phyloP scores from a whole-genome alignment of 331 rosid species.

The Malus hybrid region DNA sequence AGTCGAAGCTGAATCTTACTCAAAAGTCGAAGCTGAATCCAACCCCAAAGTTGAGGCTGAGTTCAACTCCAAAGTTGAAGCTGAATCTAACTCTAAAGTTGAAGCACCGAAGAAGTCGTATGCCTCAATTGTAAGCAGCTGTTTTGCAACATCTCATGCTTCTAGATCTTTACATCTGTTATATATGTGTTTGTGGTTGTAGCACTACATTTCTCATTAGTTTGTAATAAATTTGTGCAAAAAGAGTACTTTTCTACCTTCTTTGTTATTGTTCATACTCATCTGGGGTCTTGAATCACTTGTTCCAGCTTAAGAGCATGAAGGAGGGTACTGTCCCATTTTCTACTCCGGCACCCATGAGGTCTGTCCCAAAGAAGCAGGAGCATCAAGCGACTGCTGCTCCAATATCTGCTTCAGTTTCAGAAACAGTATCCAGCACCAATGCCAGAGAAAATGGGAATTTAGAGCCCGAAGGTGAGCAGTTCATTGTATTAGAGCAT shows the following conservation, averaged over 20 bases:
- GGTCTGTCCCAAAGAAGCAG: conserved; percentile 35
- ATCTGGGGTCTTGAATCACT: background rate
- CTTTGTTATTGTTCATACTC: background rate
- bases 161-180: background rate
- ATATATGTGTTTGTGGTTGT: background rate
- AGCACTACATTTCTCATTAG: background rate
- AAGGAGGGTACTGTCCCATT: conserved; percentile 38
- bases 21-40: background rate
- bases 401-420: conserved; percentile 23
- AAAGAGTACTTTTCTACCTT: background rate
- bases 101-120: conserved; percentile 75
- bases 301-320: conserved; percentile 52
- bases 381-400: conserved; percentile 37
- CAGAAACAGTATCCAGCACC: conserved; percentile 31
- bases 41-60: conserved; percentile 21
- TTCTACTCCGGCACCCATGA: conserved; percentile 28
- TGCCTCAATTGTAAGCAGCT: conserved; percentile 68
- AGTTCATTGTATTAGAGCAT: background rate
- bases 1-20: background rate
- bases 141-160: conserved; percentile 1
- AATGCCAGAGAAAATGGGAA: conserved; percentile 31
- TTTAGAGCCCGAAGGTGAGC: conserved; percentile 63
- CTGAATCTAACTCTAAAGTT: background rate
- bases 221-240: background rate
- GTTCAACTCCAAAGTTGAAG: conserved; percentile 17